A percentile compares a stretch with the other conserved stretches of the same genome.
phyloP scores from a whole-genome alignment of 495 filamentous ascomycete genomes.

The Penicillium longicatenatum region DNA sequence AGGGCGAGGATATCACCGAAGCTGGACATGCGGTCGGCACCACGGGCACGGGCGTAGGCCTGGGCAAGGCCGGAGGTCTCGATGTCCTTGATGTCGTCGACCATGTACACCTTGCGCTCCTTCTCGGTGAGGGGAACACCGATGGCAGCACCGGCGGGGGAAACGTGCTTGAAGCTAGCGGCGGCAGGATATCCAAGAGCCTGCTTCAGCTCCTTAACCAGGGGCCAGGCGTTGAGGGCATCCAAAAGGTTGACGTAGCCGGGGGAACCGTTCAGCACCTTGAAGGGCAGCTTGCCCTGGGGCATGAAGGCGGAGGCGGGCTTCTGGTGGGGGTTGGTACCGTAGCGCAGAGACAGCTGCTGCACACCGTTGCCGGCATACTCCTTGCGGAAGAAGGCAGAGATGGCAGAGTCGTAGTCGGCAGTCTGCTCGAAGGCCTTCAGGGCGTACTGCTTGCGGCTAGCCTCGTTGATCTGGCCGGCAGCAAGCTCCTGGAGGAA shows the following conservation, averaged over 20 bases:
- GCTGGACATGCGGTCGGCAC: slow-evolving; percentile 95
- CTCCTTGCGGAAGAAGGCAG: slow-evolving; percentile 95
- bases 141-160: slow-evolving; percentile 93
- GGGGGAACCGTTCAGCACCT: slow-evolving; percentile 87
- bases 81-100: slow-evolving; percentile 88
- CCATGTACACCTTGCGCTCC: slow-evolving; percentile 97
- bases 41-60: slow-evolving; percentile 92
- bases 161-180: slow-evolving; percentile 98
- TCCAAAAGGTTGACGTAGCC: slow-evolving; percentile 98
- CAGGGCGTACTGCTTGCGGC: slow-evolving; percentile 83
- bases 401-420: slow-evolving; percentile 91
- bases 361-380: slow-evolving; percentile 85
- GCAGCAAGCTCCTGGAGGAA: slow-evolving; percentile 88
- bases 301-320: slow-evolving; percentile 80
- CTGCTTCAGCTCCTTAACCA: slow-evolving; percentile 94
- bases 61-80: slow-evolving; percentile 84
- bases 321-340: slow-evolving; percentile 97
- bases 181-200: slow-evolving; percentile 88
- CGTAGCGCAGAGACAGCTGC: slow-evolving; percentile 86
- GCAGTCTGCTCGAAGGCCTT: slow-evolving; percentile 99
- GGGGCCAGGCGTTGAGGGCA: slow-evolving; percentile 92
- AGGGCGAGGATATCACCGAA: slow-evolving; percentile 97
- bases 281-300: slow-evolving; percentile 82
- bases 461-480: slow-evolving; percentile 80
- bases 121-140: slow-evolving; percentile 80